phyloP scores from a whole-genome alignment of 2,329 filamentous ascomycete genomes.

The Neopestalotiopsis clavispora region DNA sequence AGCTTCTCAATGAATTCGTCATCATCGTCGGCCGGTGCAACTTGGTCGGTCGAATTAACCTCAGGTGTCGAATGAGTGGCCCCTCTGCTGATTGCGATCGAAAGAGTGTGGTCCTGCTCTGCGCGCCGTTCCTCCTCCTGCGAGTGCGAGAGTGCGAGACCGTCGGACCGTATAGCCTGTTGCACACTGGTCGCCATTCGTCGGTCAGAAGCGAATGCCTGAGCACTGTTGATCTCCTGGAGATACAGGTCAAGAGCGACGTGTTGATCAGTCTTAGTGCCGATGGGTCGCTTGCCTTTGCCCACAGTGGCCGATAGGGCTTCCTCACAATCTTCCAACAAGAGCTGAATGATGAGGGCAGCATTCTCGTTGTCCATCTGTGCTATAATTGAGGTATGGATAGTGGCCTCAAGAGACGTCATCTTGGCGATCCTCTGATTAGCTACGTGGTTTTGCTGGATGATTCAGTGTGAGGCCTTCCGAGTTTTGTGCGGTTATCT shows the following conservation, averaged over 20 bases:
- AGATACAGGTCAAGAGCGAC: slow-evolving; percentile 25
- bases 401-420: not conserved
- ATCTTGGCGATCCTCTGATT: not conserved
- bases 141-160: slow-evolving; percentile 19
- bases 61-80: not conserved
- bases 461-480: no score
- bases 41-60: not conserved
- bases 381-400: not conserved
- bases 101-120: slow-evolving; percentile 21
- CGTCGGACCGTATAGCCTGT: slow-evolving; percentile 25
- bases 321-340: not conserved
- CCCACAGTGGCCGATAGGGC: not conserved
- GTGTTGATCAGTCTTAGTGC: slow-evolving; percentile 23
- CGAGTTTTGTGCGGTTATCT: no score
- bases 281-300: slow-evolving; percentile 28
- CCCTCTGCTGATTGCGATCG: slow-evolving; percentile 8
- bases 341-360: not conserved
- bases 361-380: slow-evolving; percentile 2
- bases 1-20: slow-evolving; percentile 24
- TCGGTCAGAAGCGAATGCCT: slow-evolving; percentile 22
- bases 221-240: slow-evolving; percentile 23
- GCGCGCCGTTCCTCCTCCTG: slow-evolving; percentile 22
- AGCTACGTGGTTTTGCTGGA: not conserved
- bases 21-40: slow-evolving; percentile 8
- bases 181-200: slow-evolving; percentile 30